Percentiles rank a stretch among this genome's conserved stretches.
Conservation (phyloP, 495 filamentous ascomycete species). For the Trichoderma erinaceum region DNA sequence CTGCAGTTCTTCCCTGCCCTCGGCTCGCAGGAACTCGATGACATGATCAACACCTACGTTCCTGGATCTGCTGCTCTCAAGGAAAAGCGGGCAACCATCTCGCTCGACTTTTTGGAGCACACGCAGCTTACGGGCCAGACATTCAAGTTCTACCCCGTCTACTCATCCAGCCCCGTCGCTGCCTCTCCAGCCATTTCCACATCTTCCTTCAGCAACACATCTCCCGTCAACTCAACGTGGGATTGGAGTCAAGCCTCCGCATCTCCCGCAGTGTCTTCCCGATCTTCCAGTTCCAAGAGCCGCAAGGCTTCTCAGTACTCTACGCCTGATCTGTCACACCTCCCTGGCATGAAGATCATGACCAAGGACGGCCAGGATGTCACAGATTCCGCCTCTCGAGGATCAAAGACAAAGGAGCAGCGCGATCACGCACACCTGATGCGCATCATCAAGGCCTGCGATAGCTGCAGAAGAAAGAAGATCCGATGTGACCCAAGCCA, state of each 20-base stretch:
- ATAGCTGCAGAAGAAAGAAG: slow-evolving; percentile 50
- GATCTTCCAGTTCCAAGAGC: slow-evolving; percentile 15
- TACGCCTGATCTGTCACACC: slow-evolving; percentile 36
- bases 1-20: slow-evolving; percentile 50
- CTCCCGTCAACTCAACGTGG: slow-evolving; percentile 36
- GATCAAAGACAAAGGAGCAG: slow-evolving; percentile 56
- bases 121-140: slow-evolving; percentile 36
- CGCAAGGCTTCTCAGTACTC: slow-evolving; percentile 20
- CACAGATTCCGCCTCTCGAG: slow-evolving; percentile 49
- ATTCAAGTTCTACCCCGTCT: slow-evolving; percentile 48
- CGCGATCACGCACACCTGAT: slow-evolving; percentile 53
- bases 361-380: slow-evolving; percentile 51
- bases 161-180: slow-evolving; percentile 28
- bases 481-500: slow-evolving; percentile 47
- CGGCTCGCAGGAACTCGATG: slow-evolving; percentile 47
- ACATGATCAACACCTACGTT: slow-evolving; percentile 46
- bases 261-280: slow-evolving; percentile 21
- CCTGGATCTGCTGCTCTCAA: slow-evolving; percentile 42
- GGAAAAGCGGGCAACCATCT: slow-evolving; percentile 48
- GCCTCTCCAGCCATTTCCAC: slow-evolving; percentile 31
- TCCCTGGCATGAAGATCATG: slow-evolving; percentile 55
- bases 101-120: slow-evolving; percentile 49
- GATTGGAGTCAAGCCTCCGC: slow-evolving; percentile 33
- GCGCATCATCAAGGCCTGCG: slow-evolving; percentile 54
- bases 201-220: slow-evolving; percentile 25